These are phyloP conservation scores for Huntiella decipiens DNA, from an alignment of 2,329 filamentous ascomycete species.

Conservation along the genomic window DNA sequence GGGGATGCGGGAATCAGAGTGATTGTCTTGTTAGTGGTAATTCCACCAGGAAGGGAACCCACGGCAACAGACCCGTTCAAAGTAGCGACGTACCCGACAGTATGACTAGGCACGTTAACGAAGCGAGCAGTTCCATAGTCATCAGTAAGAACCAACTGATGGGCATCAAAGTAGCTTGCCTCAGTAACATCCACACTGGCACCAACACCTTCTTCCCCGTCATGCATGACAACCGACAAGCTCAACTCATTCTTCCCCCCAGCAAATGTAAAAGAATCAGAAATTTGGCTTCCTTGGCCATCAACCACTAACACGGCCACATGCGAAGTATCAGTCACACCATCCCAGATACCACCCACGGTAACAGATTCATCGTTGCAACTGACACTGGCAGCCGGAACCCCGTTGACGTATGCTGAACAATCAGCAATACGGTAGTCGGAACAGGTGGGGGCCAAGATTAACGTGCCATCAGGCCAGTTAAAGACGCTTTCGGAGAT, in stretches of 20 bases:
- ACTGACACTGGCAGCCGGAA: not conserved
- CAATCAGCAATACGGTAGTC: conserved; percentile 3
- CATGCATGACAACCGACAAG: conserved; percentile 3
- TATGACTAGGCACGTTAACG: conserved; percentile 4
- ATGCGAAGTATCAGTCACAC: conserved; percentile 1
- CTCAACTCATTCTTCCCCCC: not conserved
- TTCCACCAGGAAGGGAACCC: conserved; percentile 6
- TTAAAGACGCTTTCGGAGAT: too few species aligned
- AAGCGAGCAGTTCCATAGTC: conserved; percentile 3
- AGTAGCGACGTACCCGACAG: conserved; percentile 4
- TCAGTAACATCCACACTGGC: conserved; percentile 2
- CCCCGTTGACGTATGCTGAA: conserved; percentile 5
- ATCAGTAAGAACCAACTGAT: not conserved
- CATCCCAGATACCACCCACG: conserved; percentile 1
- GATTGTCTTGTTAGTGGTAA: not conserved
- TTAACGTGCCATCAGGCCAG: too few species aligned
- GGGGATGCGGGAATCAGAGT: too few species aligned
- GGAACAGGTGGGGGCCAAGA: too few species aligned
- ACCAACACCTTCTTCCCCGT: not conserved
- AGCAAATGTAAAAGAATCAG: conserved; percentile 8
- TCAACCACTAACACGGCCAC: conserved; percentile 7
- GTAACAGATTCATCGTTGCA: conserved; percentile 5
- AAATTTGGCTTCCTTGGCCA: conserved; percentile 2
- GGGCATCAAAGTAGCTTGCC: conserved; percentile 5
- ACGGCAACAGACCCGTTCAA: conserved; percentile 3